Evolutionary conservation across 2,329 filamentous ascomycete genomes (phyloP), one percentile per base, ranked within the genome.

Genomic region (Aspergillus aculeatinus): DNA sequence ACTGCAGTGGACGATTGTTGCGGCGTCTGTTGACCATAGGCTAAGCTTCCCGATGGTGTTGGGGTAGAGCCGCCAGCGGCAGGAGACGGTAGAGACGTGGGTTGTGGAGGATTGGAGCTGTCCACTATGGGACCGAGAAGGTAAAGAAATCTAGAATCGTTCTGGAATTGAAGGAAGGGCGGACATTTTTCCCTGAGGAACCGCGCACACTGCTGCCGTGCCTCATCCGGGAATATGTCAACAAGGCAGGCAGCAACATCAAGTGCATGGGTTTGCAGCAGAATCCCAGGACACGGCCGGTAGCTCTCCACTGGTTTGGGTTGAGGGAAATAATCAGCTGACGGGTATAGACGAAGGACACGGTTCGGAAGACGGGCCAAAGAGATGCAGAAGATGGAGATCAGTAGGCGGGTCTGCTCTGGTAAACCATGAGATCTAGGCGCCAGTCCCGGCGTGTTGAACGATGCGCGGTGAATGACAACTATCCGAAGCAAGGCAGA

Each of bases 191-290:
- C 80, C 56, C 72, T 77, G 33, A 81, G 67, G 44, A 79, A 76
- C 21, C 76, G 74, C 12, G 71, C 72, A 57, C 78, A 79, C 54
- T 79, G 74, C 16, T 75, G 67, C 12, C 77, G 76, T 25, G 73
- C 70, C 53, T 81, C 79, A 44, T 81, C 77, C 16, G 77, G 73
- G 56, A 81, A 74, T 16, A 73, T 72, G 58, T 82, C 80, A 31
- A 79, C 71, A 4, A 81, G 68, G 11, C 75, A 74, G 10, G 78
- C 74, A 11, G 79, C 78, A 14, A 80, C 76, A 60, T 81, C 79
- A 14, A 80, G 68, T 12, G 78, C 74, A 47, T 79, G 75, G 6
- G 75, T 74, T 59, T 77, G 75, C 14, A 77, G 65, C 39, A 72
- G 64, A 5, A 73, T 72, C 9, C 71, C 74, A 21, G 72, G 70